These are phyloP conservation scores for Cryptococcus sp. DNA, from an alignment of 1,284 basidiomycete species.

Conservation along the genomic window DNA sequence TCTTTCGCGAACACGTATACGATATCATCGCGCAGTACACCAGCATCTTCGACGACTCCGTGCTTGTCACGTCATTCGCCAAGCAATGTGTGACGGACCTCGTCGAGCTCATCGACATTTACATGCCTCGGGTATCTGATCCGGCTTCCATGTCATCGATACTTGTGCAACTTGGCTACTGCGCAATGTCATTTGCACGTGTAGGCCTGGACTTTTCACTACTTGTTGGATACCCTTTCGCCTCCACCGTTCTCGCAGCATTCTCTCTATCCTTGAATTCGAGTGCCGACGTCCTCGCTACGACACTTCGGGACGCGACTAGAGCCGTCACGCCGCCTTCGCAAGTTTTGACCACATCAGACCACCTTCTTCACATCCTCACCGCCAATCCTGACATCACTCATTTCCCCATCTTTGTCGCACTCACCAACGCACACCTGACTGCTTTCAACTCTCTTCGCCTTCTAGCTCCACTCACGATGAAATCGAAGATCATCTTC, in stretches of 20 bases:
- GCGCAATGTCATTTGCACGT: constrained; percentile 85
- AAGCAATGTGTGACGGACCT: constrained; percentile 61
- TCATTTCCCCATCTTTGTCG: constrained; percentile 74
- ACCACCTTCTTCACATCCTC: constrained; percentile 25
- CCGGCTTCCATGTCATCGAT: constrained; percentile 75
- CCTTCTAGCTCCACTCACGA: constrained; percentile 69
- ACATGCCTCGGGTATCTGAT: constrained; percentile 60
- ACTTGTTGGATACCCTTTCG: constrained; percentile 66
- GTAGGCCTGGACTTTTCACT: constrained; percentile 81
- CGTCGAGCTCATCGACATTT: constrained; percentile 52
- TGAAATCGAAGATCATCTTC: constrained; percentile 57
- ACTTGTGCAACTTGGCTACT: constrained; percentile 88
- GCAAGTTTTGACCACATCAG: constrained; percentile 43
- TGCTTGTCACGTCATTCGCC: constrained; percentile 59
- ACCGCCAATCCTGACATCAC: constrained; percentile 60
- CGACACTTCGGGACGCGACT: constrained; percentile 31
- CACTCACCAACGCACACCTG: constrained; percentile 72
- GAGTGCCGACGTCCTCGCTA: constrained; percentile 43
- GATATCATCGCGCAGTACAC: constrained; percentile 87
- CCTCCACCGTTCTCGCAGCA: constrained; percentile 60
- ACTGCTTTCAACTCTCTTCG: constrained; percentile 77
- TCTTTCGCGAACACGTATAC: constrained; percentile 88
- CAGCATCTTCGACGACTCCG: constrained; percentile 67
- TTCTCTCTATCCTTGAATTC: constrained; percentile 54
- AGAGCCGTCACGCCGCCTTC: constrained; percentile 25